phyloP scores from a whole-genome alignment of 2,329 filamentous ascomycete genomes.

The Fusarium protoensiforme region DNA sequence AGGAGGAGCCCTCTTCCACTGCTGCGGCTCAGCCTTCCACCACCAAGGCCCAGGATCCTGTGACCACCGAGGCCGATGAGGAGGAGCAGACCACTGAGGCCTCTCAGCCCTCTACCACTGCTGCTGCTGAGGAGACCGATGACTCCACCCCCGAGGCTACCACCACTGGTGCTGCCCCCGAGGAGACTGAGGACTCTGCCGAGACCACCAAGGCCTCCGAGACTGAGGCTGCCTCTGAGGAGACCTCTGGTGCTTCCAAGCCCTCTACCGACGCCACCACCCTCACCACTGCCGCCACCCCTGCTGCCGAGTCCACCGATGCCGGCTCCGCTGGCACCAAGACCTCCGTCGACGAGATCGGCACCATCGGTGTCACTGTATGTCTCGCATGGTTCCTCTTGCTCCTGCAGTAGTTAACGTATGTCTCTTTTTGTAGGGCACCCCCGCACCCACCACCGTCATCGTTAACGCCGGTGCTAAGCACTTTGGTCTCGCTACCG shows the following conservation, averaged over 20 bases:
- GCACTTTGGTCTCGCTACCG: conserved; percentile 10
- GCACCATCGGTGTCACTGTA: conserved; percentile 26
- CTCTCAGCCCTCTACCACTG: neutral
- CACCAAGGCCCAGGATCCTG: neutral
- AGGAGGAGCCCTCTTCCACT: neutral
- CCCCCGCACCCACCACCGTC: conserved; percentile 16
- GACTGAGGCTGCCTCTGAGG: neutral
- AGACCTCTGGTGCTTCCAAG: neutral
- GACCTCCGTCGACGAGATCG: conserved; percentile 14
- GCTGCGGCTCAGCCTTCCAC: neutral
- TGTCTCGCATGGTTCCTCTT: neutral
- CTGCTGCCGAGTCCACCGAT: neutral
- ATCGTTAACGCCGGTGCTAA: conserved; percentile 17
- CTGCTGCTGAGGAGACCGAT: neutral
- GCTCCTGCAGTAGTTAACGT: neutral
- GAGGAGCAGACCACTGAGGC: neutral
- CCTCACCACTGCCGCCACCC: conserved; percentile 1
- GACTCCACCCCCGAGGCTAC: neutral
- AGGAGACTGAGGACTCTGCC: neutral
- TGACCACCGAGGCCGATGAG: neutral
- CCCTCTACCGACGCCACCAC: neutral
- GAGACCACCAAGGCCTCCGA: neutral
- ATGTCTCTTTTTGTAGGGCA: neutral
- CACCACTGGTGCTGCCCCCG: neutral
- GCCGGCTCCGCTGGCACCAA: neutral